A percentile compares a stretch with the other conserved stretches of the same genome.
Conservation (phyloP, 768 basidiomycete genomes). For the Kwoniella pini region DNA sequence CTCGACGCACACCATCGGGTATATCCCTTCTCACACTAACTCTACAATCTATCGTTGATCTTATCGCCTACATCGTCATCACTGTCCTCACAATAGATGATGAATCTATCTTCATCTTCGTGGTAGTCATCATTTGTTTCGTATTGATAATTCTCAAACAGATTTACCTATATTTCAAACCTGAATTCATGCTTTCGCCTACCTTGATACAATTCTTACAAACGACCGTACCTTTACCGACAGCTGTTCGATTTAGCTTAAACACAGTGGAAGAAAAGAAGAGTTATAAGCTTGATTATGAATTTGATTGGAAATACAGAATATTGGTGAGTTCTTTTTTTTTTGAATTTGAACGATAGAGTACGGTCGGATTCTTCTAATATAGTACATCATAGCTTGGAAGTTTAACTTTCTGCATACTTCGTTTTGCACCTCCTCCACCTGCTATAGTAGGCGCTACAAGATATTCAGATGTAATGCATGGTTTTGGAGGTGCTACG, state of each 20-base stretch:
- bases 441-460: neutral
- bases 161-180: neutral
- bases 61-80: neutral
- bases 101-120: neutral
- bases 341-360: neutral
- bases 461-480: neutral
- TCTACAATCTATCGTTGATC: neutral
- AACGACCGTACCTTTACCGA: neutral
- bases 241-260: neutral
- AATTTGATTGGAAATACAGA: neutral
- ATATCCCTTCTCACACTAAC: neutral
- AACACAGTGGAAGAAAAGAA: neutral
- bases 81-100: neutral
- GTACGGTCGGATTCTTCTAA: too few relatives aligned
- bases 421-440: neutral
- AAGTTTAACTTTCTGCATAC: neutral
- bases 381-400: neutral
- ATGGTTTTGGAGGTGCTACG: neutral
- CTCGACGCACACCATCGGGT: neutral
- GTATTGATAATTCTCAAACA: neutral
- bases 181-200: neutral
- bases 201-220: neutral
- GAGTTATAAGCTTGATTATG: neutral
- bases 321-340: neutral
- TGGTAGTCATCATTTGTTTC: neutral